Evolutionary conservation across 805 yeast species (phyloP).

Genomic region (Candida methanosorbosa): DNA sequence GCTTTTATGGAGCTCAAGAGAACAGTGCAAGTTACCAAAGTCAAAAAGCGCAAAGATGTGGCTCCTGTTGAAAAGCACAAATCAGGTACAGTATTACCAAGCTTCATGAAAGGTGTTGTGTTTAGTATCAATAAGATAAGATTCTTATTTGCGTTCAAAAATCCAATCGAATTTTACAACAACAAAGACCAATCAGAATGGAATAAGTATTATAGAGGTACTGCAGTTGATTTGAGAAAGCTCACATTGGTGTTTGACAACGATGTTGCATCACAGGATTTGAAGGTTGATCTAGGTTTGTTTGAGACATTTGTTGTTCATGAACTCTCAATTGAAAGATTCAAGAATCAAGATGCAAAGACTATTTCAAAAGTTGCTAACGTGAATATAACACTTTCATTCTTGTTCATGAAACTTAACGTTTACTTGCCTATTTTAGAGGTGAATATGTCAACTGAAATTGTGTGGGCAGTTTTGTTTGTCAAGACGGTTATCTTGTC

Average conservation of each 20-base stretch:
- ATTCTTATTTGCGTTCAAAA: constrained; percentile 18
- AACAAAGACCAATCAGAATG: constrained; percentile 20
- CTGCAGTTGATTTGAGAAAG: constrained; percentile 5
- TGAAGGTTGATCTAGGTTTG: background rate
- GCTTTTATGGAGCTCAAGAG: too few species aligned
- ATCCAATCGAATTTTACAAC: constrained; percentile 20
- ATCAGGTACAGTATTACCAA: constrained; percentile 7
- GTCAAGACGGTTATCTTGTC: constrained; percentile 5
- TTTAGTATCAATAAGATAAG: constrained; percentile 8
- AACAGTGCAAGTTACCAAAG: too few species aligned
- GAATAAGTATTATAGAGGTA: constrained; percentile 20
- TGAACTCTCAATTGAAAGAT: constrained; percentile 4
- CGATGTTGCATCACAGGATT: background rate
- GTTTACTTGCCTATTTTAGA: constrained; percentile 19
- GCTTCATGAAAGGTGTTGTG: constrained; percentile 4
- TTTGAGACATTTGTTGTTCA: background rate
- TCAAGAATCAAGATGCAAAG: constrained; percentile 1
- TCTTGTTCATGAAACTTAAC: too few species aligned
- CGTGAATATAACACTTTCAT: constrained; percentile 1
- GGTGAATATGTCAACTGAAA: constrained; percentile 18
- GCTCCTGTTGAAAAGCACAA: too few species aligned
- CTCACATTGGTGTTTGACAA: constrained; percentile 6
- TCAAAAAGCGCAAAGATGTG: too few species aligned
- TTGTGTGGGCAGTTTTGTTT: constrained; percentile 22
- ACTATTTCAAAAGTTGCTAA: too few species aligned